Evolutionary conservation across 2,329 filamentous ascomycete genomes (phyloP).

Genomic region (Biscogniauxia sp.): DNA sequence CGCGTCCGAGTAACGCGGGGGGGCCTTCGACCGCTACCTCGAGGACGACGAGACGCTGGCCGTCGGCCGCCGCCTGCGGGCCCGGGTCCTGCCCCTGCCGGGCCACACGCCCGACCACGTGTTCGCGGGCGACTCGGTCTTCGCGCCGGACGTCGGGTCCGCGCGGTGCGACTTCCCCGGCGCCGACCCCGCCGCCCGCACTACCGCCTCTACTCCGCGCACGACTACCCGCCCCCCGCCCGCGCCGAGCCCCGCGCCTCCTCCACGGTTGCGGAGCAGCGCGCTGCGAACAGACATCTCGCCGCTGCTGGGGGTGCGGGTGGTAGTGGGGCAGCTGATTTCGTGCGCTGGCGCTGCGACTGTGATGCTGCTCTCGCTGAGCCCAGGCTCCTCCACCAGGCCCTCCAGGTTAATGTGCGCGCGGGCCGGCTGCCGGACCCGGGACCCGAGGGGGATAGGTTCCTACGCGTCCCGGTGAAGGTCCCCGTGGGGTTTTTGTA

Average conservation of each 20-base stretch:
- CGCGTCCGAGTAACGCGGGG: conserved; percentile 39
- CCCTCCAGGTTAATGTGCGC: conserved; percentile 52
- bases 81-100: conserved; percentile 51
- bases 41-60: conserved; percentile 52
- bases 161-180: conserved; percentile 52
- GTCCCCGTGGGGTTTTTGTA: too few relatives aligned
- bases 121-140: conserved; percentile 43
- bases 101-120: conserved; percentile 62
- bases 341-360: conserved; percentile 41
- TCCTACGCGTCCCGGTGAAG: too few relatives aligned
- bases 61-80: conserved; percentile 45
- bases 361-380: conserved; percentile 43
- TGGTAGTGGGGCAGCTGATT: too few relatives aligned
- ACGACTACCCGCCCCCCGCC: conserved; percentile 52
- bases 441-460: too few relatives aligned
- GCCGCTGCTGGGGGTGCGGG: conserved; percentile 41
- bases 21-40: conserved; percentile 52
- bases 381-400: conserved; percentile 48
- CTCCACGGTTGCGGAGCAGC: conserved; percentile 46
- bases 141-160: conserved; percentile 40
- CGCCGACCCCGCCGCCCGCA: conserved; percentile 40
- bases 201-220: conserved; percentile 51
- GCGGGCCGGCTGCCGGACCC: conserved; percentile 43
- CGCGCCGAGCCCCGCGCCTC: conserved; percentile 37
- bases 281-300: conserved; percentile 47